Base-by-base conservation (phyloP, 2,329 filamentous ascomycete species). In the Cordyceps pruinosa region DNA sequence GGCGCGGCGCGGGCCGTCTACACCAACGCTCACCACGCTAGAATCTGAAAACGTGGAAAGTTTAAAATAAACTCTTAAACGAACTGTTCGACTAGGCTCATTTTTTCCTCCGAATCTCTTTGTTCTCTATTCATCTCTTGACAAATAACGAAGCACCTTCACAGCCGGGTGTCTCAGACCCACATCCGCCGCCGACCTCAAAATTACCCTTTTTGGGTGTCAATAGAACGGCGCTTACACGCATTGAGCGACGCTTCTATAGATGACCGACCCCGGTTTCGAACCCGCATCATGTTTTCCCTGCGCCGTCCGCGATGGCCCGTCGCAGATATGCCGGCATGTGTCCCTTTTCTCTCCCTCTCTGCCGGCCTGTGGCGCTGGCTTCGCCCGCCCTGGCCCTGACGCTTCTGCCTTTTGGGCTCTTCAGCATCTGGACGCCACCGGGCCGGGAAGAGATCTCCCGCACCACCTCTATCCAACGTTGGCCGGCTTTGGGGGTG, bases 191-290 rank as follows among this genome's bases (percentile, higher is more conserved):
- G n/a, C 45, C 34, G 30, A 21, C 39, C 52, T 30, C n/a, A 28
- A 42, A 58, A 60, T 61, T 62, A 54, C 67, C 69, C 59, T 59
- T 69, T 72, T 62, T 60, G 68, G 69, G 63, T 58, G 44, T 70
- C 66, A 72, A 72, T 72, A 72, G 66, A 66, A 58, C 21, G 59
- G 58, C 60, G 56, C 61, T 50, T 58, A 42, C 13, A 58, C 59
- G 9, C 30, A 47, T 58, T 49, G 23, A 54, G 48, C 41, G 9
- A 26, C 6, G 49, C 21, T 30, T 54, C 5, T 23, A 45, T 6
- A 21, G 21, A 5, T 10, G 5, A 5, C 28, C 28, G 28, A 10
- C 28, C 6, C 28, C 28, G 6, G 5, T 32, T 32, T 32, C 28
- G 10, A 32, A 32, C 28, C n/a, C n/a, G n/a, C n/a, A n/a, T n/a